Base-by-base conservation (phyloP, 2,329 filamentous ascomycete genomes). In the Trichoderma sp. region DNA sequence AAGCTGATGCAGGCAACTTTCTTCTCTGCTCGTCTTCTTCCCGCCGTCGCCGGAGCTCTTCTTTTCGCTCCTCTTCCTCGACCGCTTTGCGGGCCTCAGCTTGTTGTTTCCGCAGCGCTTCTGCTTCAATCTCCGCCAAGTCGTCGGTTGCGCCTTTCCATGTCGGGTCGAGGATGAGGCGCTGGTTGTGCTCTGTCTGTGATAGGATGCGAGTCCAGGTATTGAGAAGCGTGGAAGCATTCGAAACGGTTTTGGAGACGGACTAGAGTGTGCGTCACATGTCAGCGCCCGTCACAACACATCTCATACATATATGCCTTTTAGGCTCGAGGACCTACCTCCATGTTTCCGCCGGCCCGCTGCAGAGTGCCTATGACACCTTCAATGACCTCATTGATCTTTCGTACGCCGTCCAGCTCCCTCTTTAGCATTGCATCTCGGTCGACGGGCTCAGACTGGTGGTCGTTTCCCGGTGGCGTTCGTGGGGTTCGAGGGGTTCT, bases 151-250 rank as follows among this genome's bases (percentile, higher is more conserved):
- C 92, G 68, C 96, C 96, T 76, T 95, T 91, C 94, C 95, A 99
- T 69, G 89, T 85, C 2, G 93, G 92, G 76, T 97, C 91, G 56
- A 98, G 85, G 55, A 99, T 90, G 61, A 99, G 84, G 28, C 96
- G 90, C 79, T 98, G 94, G 77, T 97, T 98, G 81, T 99, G 96
- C 80, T 99, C 96, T 5, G 96, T 97, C 80, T 99, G 96, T 7
- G 93, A 96, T 14, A 99, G 87, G 73, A 99, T 97, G 64, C 94
- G 90, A 10, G 94, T 97, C 95, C 95, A 99, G 18, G 94, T 97
- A 75, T 96, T 94, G 37, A 99, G 89, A 16, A 99, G 87, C 1
- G 91, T 92, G 16, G 94, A 96, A 4, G 96, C 94, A 67, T 94
- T 95, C 73, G 87, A 87, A 52, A 98, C 94, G 3, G 96, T 97